phyloP scores from a whole-genome alignment of 805 yeast genomes.

The Candida sonorensis region DNA sequence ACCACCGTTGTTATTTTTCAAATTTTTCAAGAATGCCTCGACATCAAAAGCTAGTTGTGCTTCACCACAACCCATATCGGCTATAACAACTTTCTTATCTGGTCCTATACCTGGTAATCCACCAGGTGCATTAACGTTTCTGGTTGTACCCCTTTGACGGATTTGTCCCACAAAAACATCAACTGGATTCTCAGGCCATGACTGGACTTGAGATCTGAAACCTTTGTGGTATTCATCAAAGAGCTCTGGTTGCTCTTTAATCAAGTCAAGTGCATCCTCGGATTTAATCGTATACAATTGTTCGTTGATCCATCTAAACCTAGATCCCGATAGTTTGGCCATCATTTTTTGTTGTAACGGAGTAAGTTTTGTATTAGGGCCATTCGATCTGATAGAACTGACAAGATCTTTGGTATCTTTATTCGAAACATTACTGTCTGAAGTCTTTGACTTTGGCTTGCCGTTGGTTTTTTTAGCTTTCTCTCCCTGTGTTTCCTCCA shows the following conservation, averaged over 20 bases:
- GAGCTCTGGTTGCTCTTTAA: slow-evolving; percentile 75
- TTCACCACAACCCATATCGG: slow-evolving; percentile 99
- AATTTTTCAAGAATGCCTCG: slow-evolving; percentile 34
- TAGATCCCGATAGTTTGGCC: slow-evolving; percentile 87
- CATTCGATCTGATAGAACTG: too few species aligned
- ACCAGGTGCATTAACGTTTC: slow-evolving; percentile 85
- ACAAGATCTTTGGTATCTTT: too few species aligned
- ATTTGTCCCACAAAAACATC: slow-evolving; percentile 76
- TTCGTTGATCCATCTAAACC: slow-evolving; percentile 98
- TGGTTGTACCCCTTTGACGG: slow-evolving; percentile 48
- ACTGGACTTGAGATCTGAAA: slow-evolving; percentile 86
- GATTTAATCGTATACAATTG: slow-evolving; percentile 88
- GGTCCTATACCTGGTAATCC: slow-evolving; percentile 72
- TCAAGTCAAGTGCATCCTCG: slow-evolving; percentile 62
- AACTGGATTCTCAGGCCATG: slow-evolving; percentile 99
- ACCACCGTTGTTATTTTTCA: background rate
- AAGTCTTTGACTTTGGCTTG: too few species aligned
- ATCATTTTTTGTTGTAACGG: slow-evolving; percentile 94
- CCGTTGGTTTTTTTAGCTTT: too few species aligned
- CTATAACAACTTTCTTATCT: slow-evolving; percentile 63
- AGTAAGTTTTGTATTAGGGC: slow-evolving; percentile 40
- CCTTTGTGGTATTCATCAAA: slow-evolving; percentile 96
- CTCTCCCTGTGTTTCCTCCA: background rate
- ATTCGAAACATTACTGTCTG: too few species aligned
- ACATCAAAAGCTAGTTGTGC: slow-evolving; percentile 78